Conservation (phyloP, 2,329 filamentous ascomycete species). For the Pyrenophora seminiperda region DNA sequence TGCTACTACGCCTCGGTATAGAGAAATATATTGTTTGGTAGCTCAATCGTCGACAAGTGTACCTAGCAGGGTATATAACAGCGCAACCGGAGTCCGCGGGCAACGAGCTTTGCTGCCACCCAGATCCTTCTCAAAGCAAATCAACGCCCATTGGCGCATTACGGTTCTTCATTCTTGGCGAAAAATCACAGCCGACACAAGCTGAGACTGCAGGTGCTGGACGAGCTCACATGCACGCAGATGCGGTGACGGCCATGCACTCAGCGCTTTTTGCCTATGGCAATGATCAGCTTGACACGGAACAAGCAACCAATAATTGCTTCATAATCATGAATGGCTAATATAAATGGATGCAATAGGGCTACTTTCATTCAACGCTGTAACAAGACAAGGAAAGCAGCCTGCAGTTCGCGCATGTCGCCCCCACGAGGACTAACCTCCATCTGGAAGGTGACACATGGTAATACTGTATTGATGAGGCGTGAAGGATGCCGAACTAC, state of each 20-base stretch:
- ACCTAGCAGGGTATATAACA: neutral
- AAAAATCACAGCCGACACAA: neutral
- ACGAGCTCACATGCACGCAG: neutral
- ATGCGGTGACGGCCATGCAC: neutral
- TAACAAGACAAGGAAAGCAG: neutral
- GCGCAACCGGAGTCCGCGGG: neutral
- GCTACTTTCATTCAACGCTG: neutral
- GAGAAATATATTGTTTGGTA: neutral
- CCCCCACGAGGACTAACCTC: neutral
- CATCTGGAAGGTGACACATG: neutral
- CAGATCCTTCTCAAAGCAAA: neutral
- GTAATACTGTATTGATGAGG: neutral
- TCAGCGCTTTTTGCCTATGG: neutral
- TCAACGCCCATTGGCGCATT: neutral
- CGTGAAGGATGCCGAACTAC: neutral
- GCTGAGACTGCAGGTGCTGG: neutral
- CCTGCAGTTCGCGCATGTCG: neutral
- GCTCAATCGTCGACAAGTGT: neutral
- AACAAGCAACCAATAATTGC: neutral
- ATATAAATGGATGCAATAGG: neutral
- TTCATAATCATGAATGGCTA: neutral
- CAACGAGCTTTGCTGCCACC: neutral
- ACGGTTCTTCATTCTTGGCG: neutral
- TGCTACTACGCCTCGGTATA: neutral
- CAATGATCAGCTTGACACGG: neutral